phyloP scores from a whole-genome alignment of 2,329 filamentous ascomycete species.

The Epichloe sibirici region DNA sequence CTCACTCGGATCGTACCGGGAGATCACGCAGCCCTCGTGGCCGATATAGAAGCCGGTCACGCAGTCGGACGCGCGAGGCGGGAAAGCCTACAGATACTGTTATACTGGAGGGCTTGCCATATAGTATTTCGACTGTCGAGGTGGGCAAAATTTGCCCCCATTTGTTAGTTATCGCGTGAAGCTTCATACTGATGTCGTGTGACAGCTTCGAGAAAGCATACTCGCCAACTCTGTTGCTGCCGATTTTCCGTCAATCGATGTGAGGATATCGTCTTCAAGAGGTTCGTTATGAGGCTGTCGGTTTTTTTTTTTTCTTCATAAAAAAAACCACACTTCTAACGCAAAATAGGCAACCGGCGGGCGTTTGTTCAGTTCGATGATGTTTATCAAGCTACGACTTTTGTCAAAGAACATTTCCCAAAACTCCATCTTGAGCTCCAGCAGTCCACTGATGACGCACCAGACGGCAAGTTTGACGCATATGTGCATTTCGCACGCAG shows the following conservation, averaged over 20 bases:
- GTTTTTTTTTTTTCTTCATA: neutral
- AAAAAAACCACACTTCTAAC: neutral
- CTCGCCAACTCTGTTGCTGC: constrained; percentile 21
- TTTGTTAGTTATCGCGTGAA: neutral
- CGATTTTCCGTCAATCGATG: constrained; percentile 25
- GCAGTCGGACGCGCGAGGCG: constrained; percentile 24
- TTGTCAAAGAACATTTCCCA: constrained; percentile 31
- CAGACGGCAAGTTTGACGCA: constrained; percentile 25
- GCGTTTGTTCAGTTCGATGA: constrained; percentile 31
- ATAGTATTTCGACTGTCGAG: constrained; percentile 36
- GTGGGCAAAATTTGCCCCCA: constrained; percentile 18
- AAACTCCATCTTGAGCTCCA: constrained; percentile 24
- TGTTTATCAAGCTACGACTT: constrained; percentile 26
- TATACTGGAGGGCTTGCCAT: constrained; percentile 42
- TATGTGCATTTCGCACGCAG: constrained; percentile 30
- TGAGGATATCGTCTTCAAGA: constrained; percentile 25
- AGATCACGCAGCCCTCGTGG: constrained; percentile 17
- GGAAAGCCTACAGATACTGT: constrained; percentile 36
- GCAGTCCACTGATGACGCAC: constrained; percentile 24
- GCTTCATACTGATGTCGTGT: neutral
- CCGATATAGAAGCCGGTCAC: constrained; percentile 20
- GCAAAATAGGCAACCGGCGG: constrained; percentile 23
- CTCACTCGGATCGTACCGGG: constrained; percentile 1
- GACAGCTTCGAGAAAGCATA: constrained; percentile 25
- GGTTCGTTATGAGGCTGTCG: constrained; percentile 13